Conservation (phyloP, 2,329 filamentous ascomycete genomes). For the Hymenoscyphus occultus region DNA sequence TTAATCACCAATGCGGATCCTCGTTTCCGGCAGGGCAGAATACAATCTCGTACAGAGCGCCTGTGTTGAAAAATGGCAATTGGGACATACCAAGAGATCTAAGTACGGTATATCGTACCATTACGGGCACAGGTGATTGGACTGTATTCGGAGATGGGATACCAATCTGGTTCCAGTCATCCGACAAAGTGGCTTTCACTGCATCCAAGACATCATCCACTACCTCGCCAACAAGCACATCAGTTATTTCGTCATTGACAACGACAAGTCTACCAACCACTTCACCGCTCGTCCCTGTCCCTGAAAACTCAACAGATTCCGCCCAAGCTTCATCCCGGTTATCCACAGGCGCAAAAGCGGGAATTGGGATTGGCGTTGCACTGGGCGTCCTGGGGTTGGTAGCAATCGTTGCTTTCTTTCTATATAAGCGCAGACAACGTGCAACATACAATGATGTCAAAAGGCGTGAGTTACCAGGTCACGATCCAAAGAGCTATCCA, state of each 20-base stretch:
- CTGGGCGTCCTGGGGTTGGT: background rate
- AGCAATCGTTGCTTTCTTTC: background rate
- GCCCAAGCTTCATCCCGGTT: background rate
- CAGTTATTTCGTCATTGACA: background rate
- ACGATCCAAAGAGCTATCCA: background rate
- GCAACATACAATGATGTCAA: background rate
- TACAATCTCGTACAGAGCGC: background rate
- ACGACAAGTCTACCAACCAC: background rate
- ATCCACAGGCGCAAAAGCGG: background rate
- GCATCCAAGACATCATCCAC: background rate
- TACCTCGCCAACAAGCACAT: background rate
- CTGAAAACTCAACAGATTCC: background rate
- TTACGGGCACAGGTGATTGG: constrained; percentile 3
- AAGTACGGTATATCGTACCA: background rate
- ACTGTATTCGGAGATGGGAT: constrained; percentile 10
- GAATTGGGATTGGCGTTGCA: background rate
- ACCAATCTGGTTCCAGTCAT: constrained; percentile 11
- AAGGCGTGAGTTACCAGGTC: background rate
- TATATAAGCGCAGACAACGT: background rate
- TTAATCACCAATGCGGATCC: constrained; percentile 1
- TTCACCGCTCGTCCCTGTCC: background rate
- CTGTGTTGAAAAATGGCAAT: background rate
- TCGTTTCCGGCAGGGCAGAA: background rate
- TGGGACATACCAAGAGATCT: background rate
- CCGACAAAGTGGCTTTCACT: constrained; percentile 4